phyloP scores from a whole-genome alignment of 2,329 filamentous ascomycete genomes.

The Aspergillus sp. region DNA sequence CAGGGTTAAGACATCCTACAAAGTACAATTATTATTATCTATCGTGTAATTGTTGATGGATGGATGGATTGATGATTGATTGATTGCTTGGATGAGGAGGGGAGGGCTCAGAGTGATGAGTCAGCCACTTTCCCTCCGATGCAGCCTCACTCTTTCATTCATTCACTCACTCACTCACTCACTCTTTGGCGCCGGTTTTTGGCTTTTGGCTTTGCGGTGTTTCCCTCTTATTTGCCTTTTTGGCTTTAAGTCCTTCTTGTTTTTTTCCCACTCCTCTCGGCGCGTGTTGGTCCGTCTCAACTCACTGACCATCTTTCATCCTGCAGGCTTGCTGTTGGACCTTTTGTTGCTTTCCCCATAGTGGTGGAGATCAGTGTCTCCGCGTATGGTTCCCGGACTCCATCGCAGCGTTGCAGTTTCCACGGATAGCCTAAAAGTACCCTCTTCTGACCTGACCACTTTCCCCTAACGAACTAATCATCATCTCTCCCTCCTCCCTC shows the following conservation, averaged over 20 bases:
- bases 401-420: not conserved
- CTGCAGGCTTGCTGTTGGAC: not conserved
- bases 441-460: not conserved
- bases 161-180: not conserved
- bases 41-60: no score
- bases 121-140: not conserved
- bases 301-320: not conserved
- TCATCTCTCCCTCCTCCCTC: no score
- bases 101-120: not conserved
- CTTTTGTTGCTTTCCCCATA: constrained; percentile 2
- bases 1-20: no score
- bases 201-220: no score
- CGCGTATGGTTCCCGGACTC: not conserved
- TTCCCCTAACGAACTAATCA: no score
- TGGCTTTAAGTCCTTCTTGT: not conserved
- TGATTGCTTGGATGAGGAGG: not conserved
- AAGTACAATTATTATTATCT: no score
- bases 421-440: not conserved
- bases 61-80: no score
- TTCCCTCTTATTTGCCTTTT: not conserved
- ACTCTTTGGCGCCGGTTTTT: no score
- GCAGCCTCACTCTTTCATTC: not conserved
- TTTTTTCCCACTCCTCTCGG: not conserved
- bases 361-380: constrained; percentile 14
- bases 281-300: not conserved